Conservation (phyloP, 441 rosid genomes). For the Populus hybrid region DNA sequence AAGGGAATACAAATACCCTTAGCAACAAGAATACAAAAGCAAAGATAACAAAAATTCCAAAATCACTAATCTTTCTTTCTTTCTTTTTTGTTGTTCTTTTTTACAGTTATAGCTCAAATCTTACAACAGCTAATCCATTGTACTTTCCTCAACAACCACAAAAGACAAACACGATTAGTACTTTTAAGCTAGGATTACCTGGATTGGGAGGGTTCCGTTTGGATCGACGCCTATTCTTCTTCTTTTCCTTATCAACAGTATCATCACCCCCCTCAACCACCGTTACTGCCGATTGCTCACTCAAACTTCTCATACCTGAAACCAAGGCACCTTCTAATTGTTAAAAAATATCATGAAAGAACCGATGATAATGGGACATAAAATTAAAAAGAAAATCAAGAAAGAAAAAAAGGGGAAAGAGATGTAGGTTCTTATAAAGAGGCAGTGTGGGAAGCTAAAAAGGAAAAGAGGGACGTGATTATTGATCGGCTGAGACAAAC, state of each 20-base stretch:
- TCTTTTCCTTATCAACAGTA: background rate
- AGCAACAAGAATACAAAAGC: background rate
- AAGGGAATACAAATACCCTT: background rate
- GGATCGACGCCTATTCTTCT: slow-evolving; percentile 29
- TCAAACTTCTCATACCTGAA: slow-evolving; percentile 5
- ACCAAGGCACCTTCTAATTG: slow-evolving; percentile 52
- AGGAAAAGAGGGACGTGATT: slow-evolving; percentile 35
- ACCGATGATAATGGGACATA: background rate
- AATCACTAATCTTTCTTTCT: background rate
- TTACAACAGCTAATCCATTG: background rate
- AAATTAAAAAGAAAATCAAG: too few species aligned
- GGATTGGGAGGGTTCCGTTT: slow-evolving; percentile 42
- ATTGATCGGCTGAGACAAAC: slow-evolving; percentile 66
- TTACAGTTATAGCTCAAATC: background rate
- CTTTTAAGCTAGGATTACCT: slow-evolving; percentile 20
- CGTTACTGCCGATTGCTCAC: background rate
- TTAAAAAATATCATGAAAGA: slow-evolving; percentile 23
- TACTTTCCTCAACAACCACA: background rate
- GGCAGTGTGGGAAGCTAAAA: slow-evolving; percentile 4
- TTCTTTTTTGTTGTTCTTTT: background rate
- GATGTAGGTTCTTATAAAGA: background rate
- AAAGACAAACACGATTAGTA: background rate
- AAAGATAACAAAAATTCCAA: background rate
- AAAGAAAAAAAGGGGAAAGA: too few species aligned
- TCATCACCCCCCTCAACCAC: background rate